A percentile compares a stretch with the other conserved stretches of the same genome.
Conservation (phyloP, 192 early-diverging fungal genomes). For the Obelidium mucronatum region DNA sequence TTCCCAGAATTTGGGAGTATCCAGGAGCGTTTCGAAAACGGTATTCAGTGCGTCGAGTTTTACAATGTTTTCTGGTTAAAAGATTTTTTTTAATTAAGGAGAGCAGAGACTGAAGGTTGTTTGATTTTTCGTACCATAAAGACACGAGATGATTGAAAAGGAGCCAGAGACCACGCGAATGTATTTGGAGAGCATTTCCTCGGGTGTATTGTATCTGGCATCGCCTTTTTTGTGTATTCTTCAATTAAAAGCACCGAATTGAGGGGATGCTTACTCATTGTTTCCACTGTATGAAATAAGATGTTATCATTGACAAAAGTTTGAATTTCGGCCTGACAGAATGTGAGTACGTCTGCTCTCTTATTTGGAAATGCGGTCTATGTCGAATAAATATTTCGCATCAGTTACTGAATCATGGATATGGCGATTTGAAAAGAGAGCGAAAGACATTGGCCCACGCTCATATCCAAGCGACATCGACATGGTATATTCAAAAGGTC, state of each 20-base stretch:
- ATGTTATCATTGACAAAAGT: conserved; percentile 73
- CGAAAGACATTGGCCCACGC: not conserved
- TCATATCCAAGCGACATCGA: not conserved
- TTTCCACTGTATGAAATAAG: conserved; percentile 80
- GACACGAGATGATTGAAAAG: conserved; percentile 61
- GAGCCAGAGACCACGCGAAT: conserved; percentile 69
- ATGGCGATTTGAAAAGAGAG: not conserved
- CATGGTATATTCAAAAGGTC: not conserved
- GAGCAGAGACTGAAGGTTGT: not conserved
- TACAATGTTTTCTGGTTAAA: conserved; percentile 15
- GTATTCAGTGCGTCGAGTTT: not conserved
- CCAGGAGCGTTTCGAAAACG: conserved; percentile 41
- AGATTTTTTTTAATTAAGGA: not conserved
- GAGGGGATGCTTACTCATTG: conserved; percentile 66
- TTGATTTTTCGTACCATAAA: conserved; percentile 51
- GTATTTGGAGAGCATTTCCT: conserved; percentile 79
- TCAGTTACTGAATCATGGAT: not conserved
- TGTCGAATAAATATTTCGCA: not conserved
- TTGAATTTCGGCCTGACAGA: conserved; percentile 79
- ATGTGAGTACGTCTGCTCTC: conserved; percentile 74
- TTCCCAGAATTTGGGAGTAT: conserved; percentile 64
- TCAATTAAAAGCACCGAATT: not conserved
- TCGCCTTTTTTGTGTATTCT: conserved; percentile 56
- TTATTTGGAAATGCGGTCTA: conserved; percentile 87
- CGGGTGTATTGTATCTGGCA: conserved; percentile 72